Evolutionary conservation across 2,329 filamentous ascomycete species (phyloP).

Genomic region (Xylariaceae sp.): DNA sequence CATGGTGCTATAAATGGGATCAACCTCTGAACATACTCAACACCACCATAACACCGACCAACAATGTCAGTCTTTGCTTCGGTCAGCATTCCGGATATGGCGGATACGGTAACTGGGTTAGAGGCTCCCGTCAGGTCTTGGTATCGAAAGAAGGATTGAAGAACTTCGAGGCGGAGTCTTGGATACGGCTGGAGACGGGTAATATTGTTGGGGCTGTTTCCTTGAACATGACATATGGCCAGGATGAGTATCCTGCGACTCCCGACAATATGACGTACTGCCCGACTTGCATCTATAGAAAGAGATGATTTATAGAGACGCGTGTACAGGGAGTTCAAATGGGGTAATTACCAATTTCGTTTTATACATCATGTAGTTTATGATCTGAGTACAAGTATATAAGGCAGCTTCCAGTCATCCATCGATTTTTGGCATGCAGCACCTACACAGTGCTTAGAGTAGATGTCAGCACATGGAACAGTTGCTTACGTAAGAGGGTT

Average conservation of each 20-base stretch:
- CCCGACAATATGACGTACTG: conserved; percentile 33
- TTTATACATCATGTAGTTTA: too few relatives aligned
- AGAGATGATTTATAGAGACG: too few relatives aligned
- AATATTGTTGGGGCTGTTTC: conserved; percentile 47
- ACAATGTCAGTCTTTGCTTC: conserved; percentile 47
- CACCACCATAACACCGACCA: conserved; percentile 33
- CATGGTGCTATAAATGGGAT: conserved; percentile 54
- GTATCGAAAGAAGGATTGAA: conserved; percentile 41
- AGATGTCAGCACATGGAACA: too few relatives aligned
- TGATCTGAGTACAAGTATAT: too few relatives aligned
- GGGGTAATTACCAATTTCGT: too few relatives aligned
- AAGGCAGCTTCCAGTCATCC: too few relatives aligned
- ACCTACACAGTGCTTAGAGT: too few relatives aligned
- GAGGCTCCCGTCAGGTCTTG: conserved; percentile 55
- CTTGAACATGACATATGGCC: conserved; percentile 57
- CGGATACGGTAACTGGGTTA: conserved; percentile 62
- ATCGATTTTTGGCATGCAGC: too few relatives aligned
- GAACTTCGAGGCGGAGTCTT: conserved; percentile 48
- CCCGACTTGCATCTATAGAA: too few relatives aligned
- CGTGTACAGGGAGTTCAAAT: too few relatives aligned
- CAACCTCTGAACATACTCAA: conserved; percentile 21
- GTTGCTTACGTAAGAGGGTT: too few relatives aligned
- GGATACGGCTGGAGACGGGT: conserved; percentile 58
- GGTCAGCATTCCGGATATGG: conserved; percentile 67
- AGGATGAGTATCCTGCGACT: conserved; percentile 48